phyloP scores from a whole-genome alignment of 2,329 filamentous ascomycete genomes.

The Chaetomiaceae sp. region DNA sequence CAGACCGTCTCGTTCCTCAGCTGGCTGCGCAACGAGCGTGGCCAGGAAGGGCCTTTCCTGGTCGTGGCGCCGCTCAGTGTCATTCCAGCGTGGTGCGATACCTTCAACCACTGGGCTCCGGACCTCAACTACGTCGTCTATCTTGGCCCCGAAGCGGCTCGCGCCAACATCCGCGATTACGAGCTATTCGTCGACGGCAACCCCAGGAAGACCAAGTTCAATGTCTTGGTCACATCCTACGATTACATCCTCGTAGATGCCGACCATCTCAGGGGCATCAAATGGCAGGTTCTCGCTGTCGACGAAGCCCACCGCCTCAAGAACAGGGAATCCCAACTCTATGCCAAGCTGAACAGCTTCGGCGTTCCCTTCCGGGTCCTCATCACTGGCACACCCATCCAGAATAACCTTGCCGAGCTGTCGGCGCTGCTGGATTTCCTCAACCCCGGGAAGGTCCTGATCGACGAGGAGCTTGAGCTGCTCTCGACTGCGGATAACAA shows the following conservation, averaged over 20 bases:
- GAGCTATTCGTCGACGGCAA: constrained; percentile 86
- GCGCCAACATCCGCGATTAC: constrained; percentile 82
- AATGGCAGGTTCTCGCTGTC: constrained; percentile 95
- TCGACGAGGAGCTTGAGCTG: constrained; percentile 85
- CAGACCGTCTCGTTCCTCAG: constrained; percentile 96
- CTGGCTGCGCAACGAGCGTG: constrained; percentile 86
- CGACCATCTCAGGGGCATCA: constrained; percentile 79
- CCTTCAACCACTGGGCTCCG: constrained; percentile 92
- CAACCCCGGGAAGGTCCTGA: constrained; percentile 87
- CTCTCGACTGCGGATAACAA: constrained; percentile 49
- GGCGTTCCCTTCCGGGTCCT: constrained; percentile 82
- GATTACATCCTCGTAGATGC: constrained; percentile 90
- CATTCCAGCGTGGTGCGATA: constrained; percentile 97
- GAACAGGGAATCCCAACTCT: constrained; percentile 92
- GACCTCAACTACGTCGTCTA: constrained; percentile 98
- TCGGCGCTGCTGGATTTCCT: constrained; percentile 92
- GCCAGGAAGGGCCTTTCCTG: constrained; percentile 90
- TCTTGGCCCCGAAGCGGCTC: constrained; percentile 80
- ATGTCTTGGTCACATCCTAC: constrained; percentile 95
- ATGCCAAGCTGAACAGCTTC: constrained; percentile 79
- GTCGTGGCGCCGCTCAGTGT: constrained; percentile 97
- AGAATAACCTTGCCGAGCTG: constrained; percentile 92
- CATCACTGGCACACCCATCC: constrained; percentile 95
- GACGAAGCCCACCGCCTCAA: constrained; percentile 97
- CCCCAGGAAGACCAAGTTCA: constrained; percentile 86